A percentile compares a stretch with the other conserved stretches of the same genome.
Evolutionary conservation across 2,329 filamentous ascomycete genomes (phyloP).

Genomic region (Ilyonectria destructans): DNA sequence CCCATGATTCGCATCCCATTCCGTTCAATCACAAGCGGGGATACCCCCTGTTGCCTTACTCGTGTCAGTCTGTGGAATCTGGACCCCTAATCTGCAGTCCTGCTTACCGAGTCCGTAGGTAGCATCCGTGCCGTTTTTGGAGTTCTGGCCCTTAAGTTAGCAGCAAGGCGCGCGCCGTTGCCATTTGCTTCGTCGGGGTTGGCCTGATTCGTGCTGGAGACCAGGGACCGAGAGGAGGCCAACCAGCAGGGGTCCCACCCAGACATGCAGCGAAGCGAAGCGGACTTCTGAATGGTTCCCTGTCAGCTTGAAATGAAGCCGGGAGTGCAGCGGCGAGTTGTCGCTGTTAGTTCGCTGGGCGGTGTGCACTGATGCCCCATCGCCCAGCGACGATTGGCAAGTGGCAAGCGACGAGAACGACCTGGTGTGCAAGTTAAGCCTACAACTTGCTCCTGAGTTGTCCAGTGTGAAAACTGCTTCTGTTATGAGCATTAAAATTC

Average conservation of each 20-base stretch:
- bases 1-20: background rate
- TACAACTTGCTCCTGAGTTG: background rate
- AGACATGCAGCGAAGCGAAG: too few species aligned
- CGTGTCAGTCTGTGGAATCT: background rate
- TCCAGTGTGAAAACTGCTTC: background rate
- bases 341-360: background rate
- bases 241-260: too few species aligned
- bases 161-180: background rate
- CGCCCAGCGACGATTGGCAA: background rate
- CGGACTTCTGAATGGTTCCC: too few species aligned
- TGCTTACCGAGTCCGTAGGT: background rate
- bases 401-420: background rate
- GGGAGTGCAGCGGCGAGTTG: background rate
- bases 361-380: background rate
- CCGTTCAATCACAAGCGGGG: background rate
- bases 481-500: background rate
- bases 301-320: background rate
- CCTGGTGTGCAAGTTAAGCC: background rate
- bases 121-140: background rate
- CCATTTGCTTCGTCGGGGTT: background rate
- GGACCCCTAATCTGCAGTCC: background rate
- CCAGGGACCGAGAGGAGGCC: too few species aligned
- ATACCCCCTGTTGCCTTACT: background rate
- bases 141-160: background rate
- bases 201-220: background rate